phyloP scores from a whole-genome alignment of 208 protist genomes.

The Herpetomonas muscarum region DNA sequence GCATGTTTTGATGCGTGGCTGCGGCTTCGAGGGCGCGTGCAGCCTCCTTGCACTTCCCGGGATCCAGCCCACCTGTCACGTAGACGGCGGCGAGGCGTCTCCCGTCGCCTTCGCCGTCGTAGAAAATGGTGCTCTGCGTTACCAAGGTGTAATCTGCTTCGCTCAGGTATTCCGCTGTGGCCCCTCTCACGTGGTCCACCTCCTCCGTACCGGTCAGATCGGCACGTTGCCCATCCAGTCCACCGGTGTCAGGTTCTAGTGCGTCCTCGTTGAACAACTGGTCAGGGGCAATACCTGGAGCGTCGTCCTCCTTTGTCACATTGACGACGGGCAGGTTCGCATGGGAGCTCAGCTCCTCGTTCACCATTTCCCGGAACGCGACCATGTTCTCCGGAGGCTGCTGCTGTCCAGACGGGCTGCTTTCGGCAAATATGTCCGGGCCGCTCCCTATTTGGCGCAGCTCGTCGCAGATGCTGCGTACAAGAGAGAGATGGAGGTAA shows the following conservation, averaged over 20 bases:
- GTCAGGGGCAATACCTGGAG: constrained; percentile 7
- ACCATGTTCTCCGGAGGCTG: neutral
- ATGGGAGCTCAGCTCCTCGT: neutral
- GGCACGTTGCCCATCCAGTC: constrained; percentile 3
- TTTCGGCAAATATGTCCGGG: neutral
- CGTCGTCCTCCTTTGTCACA: neutral
- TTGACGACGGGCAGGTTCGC: neutral
- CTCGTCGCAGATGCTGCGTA: constrained; percentile 44
- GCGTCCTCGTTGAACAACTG: constrained; percentile 6
- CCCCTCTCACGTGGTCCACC: constrained; percentile 42
- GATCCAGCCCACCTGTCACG: constrained; percentile 44
- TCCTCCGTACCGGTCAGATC: constrained; percentile 64
- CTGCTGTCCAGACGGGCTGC: neutral
- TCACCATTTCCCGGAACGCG: neutral
- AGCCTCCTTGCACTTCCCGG: constrained; percentile 40
- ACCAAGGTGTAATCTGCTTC: constrained; percentile 66
- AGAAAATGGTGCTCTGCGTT: constrained; percentile 43
- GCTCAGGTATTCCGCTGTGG: constrained; percentile 42
- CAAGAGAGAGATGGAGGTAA: constrained; percentile 64
- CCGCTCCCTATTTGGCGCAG: constrained; percentile 20
- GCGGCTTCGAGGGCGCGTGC: constrained; percentile 50
- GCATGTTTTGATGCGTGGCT: constrained; percentile 72
- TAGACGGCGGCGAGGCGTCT: constrained; percentile 64
- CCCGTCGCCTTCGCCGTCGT: constrained; percentile 40
- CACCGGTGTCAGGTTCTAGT: neutral